These are phyloP conservation scores for Cladorrhinum sp. DNA, from an alignment of 2,329 filamentous ascomycete genomes.

Conservation along the genomic window DNA sequence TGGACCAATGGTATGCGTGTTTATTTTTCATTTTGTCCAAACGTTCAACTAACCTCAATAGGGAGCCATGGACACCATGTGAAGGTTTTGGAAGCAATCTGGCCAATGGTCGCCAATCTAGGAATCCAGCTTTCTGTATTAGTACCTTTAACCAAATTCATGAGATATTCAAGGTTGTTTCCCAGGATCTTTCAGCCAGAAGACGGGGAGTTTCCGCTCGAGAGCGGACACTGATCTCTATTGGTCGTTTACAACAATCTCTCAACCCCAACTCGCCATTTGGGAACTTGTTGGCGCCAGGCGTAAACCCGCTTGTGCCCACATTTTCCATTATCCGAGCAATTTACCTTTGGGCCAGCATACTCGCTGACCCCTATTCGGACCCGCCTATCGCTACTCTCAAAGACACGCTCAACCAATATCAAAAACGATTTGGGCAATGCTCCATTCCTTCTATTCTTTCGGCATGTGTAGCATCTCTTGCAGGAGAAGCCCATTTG, in stretches of 20 bases:
- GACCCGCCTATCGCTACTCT: constrained; percentile 19
- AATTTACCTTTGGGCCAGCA: constrained; percentile 29
- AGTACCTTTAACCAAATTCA: constrained; percentile 44
- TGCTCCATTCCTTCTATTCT: constrained; percentile 29
- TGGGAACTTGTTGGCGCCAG: constrained; percentile 23
- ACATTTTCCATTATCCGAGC: constrained; percentile 28
- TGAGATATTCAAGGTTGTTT: constrained; percentile 37
- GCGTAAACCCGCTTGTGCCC: constrained; percentile 25
- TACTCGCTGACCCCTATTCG: constrained; percentile 20
- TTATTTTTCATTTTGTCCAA: not conserved
- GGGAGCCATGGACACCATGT: constrained; percentile 64
- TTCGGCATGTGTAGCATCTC: constrained; percentile 24
- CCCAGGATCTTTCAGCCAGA: constrained; percentile 13
- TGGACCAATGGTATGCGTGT: constrained; percentile 59
- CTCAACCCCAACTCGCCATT: constrained; percentile 25
- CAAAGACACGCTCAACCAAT: constrained; percentile 26
- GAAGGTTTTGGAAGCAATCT: constrained; percentile 34
- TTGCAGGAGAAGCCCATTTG: constrained; percentile 19
- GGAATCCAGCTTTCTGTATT: constrained; percentile 36
- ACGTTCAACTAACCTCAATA: not conserved
- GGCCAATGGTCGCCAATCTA: constrained; percentile 24
- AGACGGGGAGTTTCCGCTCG: not conserved
- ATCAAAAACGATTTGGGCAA: constrained; percentile 26
- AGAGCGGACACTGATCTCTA: constrained; percentile 14
- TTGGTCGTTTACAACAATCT: constrained; percentile 21